Conservation (phyloP, 208 protist species). For the Wallacemonas collosoma region DNA sequence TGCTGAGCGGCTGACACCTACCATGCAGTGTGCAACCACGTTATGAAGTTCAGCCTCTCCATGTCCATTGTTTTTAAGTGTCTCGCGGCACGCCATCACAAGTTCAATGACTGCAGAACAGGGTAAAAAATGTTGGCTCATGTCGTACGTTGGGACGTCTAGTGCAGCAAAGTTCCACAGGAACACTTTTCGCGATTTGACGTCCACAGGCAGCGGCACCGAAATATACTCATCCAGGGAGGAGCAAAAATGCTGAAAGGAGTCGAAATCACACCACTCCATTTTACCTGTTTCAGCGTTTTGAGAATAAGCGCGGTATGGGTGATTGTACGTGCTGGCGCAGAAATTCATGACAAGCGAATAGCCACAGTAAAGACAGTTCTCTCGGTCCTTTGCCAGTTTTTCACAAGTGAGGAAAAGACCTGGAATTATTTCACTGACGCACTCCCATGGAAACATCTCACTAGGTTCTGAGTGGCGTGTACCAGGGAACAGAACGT, state of each 20-base stretch:
- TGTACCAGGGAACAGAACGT: slow-evolving; percentile 30
- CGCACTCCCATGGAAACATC: slow-evolving; percentile 50
- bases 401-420: slow-evolving; percentile 77
- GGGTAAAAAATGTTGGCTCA: slow-evolving; percentile 67
- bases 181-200: slow-evolving; percentile 55
- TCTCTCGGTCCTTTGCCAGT: slow-evolving; percentile 37
- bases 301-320: slow-evolving; percentile 63
- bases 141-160: slow-evolving; percentile 74
- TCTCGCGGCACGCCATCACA: slow-evolving; percentile 40
- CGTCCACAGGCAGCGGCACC: slow-evolving; percentile 12
- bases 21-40: slow-evolving; percentile 84
- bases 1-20: slow-evolving; percentile 85
- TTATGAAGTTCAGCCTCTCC: slow-evolving; percentile 24
- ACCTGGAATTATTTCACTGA: slow-evolving; percentile 80
- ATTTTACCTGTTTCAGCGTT: slow-evolving; percentile 16
- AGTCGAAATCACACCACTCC: slow-evolving; percentile 37
- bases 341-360: slow-evolving; percentile 76
- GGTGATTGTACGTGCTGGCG: slow-evolving; percentile 38
- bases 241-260: slow-evolving; percentile 45
- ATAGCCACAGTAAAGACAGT: slow-evolving; percentile 34
- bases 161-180: slow-evolving; percentile 62
- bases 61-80: neutral
- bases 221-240: slow-evolving; percentile 52
- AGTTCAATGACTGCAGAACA: slow-evolving; percentile 68
- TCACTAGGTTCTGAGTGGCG: slow-evolving; percentile 34